phyloP scores from a whole-genome alignment of 116 monocot genomes.

The Phalaenopsis hybrid region DNA sequence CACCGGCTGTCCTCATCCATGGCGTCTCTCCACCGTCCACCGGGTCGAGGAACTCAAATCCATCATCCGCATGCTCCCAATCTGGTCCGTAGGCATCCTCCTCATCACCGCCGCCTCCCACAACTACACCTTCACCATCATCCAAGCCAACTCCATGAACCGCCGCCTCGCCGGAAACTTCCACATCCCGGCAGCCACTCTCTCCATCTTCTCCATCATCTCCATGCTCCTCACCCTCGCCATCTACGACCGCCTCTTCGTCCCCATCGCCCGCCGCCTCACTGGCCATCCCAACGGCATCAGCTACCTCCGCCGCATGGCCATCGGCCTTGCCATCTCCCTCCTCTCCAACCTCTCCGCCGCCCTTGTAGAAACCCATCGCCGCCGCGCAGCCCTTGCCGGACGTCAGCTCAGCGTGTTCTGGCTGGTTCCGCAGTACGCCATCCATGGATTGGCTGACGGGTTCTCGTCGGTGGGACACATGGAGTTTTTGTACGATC shows the following conservation, averaged over 20 bases:
- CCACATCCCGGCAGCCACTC: constrained; percentile 58
- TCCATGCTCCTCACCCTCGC: constrained; percentile 52
- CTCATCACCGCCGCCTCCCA: constrained; percentile 50
- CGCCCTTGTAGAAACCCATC: constrained; percentile 30
- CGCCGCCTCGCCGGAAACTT: constrained; percentile 48
- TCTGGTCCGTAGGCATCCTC: constrained; percentile 68
- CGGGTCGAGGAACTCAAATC: constrained; percentile 80
- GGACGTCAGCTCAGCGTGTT: constrained; percentile 41
- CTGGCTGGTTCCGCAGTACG: constrained; percentile 88
- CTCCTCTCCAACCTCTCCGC: constrained; percentile 22
- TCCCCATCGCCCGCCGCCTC: constrained; percentile 54
- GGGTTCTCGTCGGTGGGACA: constrained; percentile 65
- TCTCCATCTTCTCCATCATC: constrained; percentile 50
- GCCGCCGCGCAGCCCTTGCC: constrained; percentile 6
- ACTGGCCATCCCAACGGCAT: constrained; percentile 39
- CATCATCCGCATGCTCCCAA: constrained; percentile 56
- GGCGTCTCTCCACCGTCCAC: constrained; percentile 72
- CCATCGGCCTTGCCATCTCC: constrained; percentile 43
- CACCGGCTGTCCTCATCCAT: constrained; percentile 25
- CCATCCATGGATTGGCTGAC: constrained; percentile 59
- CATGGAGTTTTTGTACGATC: constrained; percentile 82
- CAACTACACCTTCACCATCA: constrained; percentile 68
- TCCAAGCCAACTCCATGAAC: constrained; percentile 83
- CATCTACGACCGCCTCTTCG: constrained; percentile 61
- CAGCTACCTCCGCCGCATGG: constrained; percentile 50